These are phyloP conservation scores for Metrosideros polymorpha DNA, from an alignment of 441 rosid genomes.

Conservation along the genomic window DNA sequence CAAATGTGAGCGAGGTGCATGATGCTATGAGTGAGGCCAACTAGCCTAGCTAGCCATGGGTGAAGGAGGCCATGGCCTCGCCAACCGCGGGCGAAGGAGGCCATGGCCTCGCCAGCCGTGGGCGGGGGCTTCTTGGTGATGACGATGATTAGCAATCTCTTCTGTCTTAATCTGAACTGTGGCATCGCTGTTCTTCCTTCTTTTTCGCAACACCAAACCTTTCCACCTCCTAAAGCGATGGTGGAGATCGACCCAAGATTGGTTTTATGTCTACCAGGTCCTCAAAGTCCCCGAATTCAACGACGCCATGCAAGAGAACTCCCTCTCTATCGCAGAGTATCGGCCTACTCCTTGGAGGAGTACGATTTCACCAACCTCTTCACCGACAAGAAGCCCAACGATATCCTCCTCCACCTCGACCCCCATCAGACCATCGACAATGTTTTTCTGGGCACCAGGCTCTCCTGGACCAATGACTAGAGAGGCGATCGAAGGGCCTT, in stretches of 20 bases:
- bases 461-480: constrained; percentile 51
- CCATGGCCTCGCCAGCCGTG: too few relatives aligned
- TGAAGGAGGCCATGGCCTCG: too few relatives aligned
- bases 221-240: constrained; percentile 42
- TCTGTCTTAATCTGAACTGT: constrained; percentile 1
- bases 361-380: constrained; percentile 75
- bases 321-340: constrained; percentile 40
- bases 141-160: too few relatives aligned
- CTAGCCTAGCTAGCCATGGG: too few relatives aligned
- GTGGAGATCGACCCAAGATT: constrained; percentile 38
- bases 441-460: constrained; percentile 59
- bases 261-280: constrained; percentile 56
- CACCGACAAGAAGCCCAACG: constrained; percentile 48
- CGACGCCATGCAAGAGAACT: constrained; percentile 55
- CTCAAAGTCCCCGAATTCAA: constrained; percentile 67
- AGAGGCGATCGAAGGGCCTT: constrained; percentile 11
- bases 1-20: too few relatives aligned
- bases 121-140: too few relatives aligned
- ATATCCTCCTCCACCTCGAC: constrained; percentile 60
- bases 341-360: constrained; percentile 58
- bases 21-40: too few relatives aligned
- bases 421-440: constrained; percentile 55
- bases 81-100: too few relatives aligned
- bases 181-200: constrained; percentile 21
- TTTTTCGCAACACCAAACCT: constrained; percentile 56